Conservation (phyloP, 2,329 filamentous ascomycete genomes). For the Fusarium buxicola region DNA sequence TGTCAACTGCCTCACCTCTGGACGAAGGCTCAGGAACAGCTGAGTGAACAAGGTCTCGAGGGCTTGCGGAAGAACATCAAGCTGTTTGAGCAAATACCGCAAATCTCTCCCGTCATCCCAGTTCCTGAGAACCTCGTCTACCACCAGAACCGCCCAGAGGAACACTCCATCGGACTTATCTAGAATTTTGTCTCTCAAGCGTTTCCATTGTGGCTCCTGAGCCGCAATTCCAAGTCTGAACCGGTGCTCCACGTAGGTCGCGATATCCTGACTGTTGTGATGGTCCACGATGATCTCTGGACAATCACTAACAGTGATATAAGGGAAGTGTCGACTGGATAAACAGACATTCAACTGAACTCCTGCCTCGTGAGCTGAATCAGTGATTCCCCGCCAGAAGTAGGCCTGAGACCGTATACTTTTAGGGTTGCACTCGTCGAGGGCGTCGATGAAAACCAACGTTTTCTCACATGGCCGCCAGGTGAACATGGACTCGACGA, state of each 20-base stretch:
- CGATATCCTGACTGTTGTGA: slow-evolving; percentile 12
- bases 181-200: background rate
- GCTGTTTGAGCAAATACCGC: background rate
- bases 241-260: slow-evolving; percentile 11
- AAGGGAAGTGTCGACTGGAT: slow-evolving; percentile 20
- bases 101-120: slow-evolving; percentile 20
- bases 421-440: slow-evolving; percentile 9
- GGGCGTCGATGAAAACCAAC: slow-evolving; percentile 23
- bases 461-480: background rate
- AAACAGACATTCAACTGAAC: slow-evolving; percentile 14
- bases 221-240: background rate
- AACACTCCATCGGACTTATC: slow-evolving; percentile 15
- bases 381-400: slow-evolving; percentile 13
- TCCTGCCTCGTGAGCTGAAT: background rate
- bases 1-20: background rate
- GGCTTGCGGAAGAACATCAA: background rate
- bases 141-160: slow-evolving; percentile 23
- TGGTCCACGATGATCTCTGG: slow-evolving; percentile 1
- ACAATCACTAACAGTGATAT: background rate
- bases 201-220: background rate
- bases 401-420: background rate
- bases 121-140: slow-evolving; percentile 4
- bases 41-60: slow-evolving; percentile 1
- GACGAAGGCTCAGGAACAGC: background rate
- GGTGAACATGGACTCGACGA: background rate